Conservation (phyloP, 768 basidiomycete genomes). For the Amylocystis lapponica region DNA sequence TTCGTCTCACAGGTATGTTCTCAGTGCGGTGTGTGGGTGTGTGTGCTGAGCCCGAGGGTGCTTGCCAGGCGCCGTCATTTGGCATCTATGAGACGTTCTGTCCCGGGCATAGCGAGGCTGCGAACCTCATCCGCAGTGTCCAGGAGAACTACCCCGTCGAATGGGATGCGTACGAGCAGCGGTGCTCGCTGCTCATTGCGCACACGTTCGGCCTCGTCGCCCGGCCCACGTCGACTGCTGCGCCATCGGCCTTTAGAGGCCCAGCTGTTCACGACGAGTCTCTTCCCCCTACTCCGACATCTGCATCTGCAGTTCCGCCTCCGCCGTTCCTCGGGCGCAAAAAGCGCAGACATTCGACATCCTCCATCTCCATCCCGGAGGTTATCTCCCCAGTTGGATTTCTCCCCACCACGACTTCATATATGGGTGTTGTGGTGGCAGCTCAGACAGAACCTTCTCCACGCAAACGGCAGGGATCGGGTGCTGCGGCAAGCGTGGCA, state of each 20-base stretch:
- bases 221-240: constrained; percentile 3
- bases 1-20: constrained; percentile 21
- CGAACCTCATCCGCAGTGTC: constrained; percentile 64
- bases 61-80: constrained; percentile 62
- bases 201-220: constrained; percentile 1
- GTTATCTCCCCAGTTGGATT: too few species aligned
- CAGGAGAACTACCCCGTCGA: constrained; percentile 60
- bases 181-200: constrained; percentile 50
- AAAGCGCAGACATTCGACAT: constrained; percentile 18
- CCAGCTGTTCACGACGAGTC: too few species aligned
- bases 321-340: constrained; percentile 4
- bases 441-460: too few species aligned
- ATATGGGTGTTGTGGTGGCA: too few species aligned
- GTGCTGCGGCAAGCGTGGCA: too few species aligned
- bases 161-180: constrained; percentile 82
- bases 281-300: constrained; percentile 3
- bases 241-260: not conserved
- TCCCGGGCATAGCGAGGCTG: constrained; percentile 77
- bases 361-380: constrained; percentile 3
- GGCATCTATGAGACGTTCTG: constrained; percentile 83
- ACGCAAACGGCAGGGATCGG: too few species aligned
- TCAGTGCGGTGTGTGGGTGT: not conserved
- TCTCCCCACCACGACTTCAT: too few species aligned
- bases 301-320: constrained; percentile 1
- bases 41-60: not conserved